These are phyloP conservation scores for Diaporthe citri DNA, from an alignment of 2,329 filamentous ascomycete species.

Conservation along the genomic window DNA sequence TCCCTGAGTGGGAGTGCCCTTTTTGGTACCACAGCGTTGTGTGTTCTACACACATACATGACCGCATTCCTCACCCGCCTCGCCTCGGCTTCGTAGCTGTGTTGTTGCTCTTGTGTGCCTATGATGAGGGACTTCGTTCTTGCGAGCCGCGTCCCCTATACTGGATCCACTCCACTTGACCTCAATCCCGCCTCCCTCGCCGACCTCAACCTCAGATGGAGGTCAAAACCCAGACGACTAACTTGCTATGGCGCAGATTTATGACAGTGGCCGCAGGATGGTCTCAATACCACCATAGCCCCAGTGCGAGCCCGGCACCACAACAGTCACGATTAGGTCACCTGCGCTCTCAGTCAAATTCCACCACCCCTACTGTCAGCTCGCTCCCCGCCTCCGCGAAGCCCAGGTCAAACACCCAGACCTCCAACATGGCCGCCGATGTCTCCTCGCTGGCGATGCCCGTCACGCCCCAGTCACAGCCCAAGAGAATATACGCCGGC, in stretches of 20 bases:
- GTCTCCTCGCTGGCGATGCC: constrained; percentile 43
- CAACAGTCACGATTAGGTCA: constrained; percentile 56
- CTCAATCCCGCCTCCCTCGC: not conserved
- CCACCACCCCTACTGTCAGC: constrained; percentile 57
- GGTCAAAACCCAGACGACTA: constrained; percentile 34
- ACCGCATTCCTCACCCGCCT: not conserved
- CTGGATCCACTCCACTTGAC: constrained; percentile 12
- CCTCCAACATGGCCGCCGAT: constrained; percentile 54
- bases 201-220: constrained; percentile 32
- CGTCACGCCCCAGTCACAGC: constrained; percentile 31
- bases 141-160: constrained; percentile 27
- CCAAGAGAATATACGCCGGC: constrained; percentile 48
- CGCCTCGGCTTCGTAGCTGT: not conserved
- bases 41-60: not conserved
- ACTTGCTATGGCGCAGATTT: constrained; percentile 56
- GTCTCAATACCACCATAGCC: constrained; percentile 57
- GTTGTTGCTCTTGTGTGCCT: not conserved
- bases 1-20: not conserved
- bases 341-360: constrained; percentile 65
- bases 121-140: not conserved
- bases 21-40: not conserved
- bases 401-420: constrained; percentile 53
- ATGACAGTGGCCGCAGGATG: constrained; percentile 64
- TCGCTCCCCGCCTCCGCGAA: constrained; percentile 53
- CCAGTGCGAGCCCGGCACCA: constrained; percentile 49